Evolutionary conservation across 345 rosid species (phyloP).

Genomic region (Diplotaxis tenuifolia): DNA sequence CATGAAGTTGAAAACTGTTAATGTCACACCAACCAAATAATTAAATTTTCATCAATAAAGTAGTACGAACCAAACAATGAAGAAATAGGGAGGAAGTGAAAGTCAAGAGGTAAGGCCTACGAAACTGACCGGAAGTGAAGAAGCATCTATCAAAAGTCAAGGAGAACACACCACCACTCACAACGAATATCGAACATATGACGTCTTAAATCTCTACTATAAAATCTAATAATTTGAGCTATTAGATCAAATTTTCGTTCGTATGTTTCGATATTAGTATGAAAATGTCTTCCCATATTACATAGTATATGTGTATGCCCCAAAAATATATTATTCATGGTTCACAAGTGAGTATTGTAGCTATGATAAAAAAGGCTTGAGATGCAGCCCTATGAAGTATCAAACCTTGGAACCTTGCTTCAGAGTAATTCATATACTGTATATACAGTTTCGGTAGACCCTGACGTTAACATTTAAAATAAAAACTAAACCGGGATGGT

Average conservation of each 20-base stretch:
- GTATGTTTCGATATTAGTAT: too few species aligned
- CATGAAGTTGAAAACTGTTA: background rate
- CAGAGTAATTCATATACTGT: constrained; percentile 47
- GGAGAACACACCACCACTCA: background rate
- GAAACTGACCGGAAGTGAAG: constrained; percentile 3
- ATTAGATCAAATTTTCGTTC: too few species aligned
- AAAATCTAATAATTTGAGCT: too few species aligned
- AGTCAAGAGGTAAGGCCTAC: constrained; percentile 5
- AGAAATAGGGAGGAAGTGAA: background rate
- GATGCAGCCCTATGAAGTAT: constrained; percentile 68
- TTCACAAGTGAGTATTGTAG: constrained; percentile 75
- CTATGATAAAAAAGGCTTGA: constrained; percentile 62
- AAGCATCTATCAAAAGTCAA: background rate
- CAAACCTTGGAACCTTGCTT: constrained; percentile 39
- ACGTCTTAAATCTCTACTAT: too few species aligned
- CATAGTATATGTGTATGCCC: constrained; percentile 72
- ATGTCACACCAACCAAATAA: constrained; percentile 20
- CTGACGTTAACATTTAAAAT: background rate
- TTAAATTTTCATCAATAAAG: background rate
- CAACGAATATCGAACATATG: too few species aligned
- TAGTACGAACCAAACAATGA: background rate
- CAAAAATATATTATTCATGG: constrained; percentile 77
- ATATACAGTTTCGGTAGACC: background rate
- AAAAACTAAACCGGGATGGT: background rate
- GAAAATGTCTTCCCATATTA: constrained; percentile 93